Conservation (phyloP, 2,329 filamentous ascomycete genomes). For the Penicillium sumatraense region DNA sequence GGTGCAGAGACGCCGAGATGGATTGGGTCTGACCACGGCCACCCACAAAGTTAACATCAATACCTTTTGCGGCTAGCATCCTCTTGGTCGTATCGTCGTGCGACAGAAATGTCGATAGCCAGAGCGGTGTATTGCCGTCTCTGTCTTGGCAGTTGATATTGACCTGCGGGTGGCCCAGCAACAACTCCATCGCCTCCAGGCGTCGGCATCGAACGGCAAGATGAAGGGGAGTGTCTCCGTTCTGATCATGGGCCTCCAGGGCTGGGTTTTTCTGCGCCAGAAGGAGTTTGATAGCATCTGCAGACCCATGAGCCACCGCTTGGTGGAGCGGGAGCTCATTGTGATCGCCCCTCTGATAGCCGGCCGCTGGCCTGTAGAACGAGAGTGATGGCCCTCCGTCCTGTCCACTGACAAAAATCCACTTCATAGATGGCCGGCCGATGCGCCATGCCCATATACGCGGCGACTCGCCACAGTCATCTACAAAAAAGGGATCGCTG, state of each 20-base stretch:
- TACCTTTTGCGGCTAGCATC: constrained; percentile 1
- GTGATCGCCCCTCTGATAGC: not conserved
- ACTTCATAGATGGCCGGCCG: not conserved
- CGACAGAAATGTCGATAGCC: constrained; percentile 4
- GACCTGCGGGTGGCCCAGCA: not conserved
- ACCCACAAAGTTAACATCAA: constrained; percentile 11
- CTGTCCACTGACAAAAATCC: not conserved
- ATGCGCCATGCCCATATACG: not conserved
- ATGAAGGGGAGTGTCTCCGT: not conserved
- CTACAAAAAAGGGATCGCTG: not conserved
- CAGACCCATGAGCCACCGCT: constrained; percentile 1
- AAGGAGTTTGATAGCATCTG: constrained; percentile 3
- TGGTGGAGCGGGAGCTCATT: constrained; percentile 4
- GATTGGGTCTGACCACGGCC: constrained; percentile 1
- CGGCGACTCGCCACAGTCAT: constrained; percentile 1
- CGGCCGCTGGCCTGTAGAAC: not conserved
- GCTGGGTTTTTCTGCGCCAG: not conserved
- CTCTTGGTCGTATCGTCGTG: constrained; percentile 5
- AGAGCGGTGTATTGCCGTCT: constrained; percentile 15
- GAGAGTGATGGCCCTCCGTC: not conserved
- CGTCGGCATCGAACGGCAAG: not conserved
- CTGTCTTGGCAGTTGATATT: not conserved
- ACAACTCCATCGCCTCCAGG: not conserved
- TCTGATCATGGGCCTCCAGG: not conserved
- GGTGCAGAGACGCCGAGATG: constrained; percentile 7